Evolutionary conservation across 2,329 filamentous ascomycete species (phyloP).

Genomic region (Botrytis cinerea): DNA sequence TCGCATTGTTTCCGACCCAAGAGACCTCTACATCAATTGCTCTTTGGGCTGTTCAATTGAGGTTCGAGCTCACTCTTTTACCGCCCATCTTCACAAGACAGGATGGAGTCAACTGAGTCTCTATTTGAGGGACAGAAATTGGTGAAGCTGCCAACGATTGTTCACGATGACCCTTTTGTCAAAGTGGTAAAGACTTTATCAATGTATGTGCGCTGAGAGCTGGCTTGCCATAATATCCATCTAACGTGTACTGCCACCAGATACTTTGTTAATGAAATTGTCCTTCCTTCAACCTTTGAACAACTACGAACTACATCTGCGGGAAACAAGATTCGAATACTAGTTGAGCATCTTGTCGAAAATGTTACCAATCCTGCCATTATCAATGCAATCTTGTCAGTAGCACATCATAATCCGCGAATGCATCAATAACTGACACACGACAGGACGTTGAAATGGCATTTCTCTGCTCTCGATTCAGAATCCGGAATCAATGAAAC

Average conservation of each 20-base stretch:
- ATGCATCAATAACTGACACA: conserved; percentile 15
- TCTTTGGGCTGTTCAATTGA: neutral
- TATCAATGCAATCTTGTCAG: conserved; percentile 72
- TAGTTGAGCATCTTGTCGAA: conserved; percentile 65
- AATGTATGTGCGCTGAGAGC: conserved; percentile 45
- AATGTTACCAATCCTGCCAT: conserved; percentile 68
- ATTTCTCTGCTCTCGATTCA: conserved; percentile 64
- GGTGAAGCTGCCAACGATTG: conserved; percentile 56
- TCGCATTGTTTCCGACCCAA: neutral
- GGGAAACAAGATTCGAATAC: conserved; percentile 55
- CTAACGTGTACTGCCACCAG: conserved; percentile 45
- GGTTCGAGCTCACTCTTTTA: neutral
- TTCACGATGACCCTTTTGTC: conserved; percentile 60
- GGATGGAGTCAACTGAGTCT: neutral
- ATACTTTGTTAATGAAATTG: conserved; percentile 63
- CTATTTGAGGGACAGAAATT: conserved; percentile 1
- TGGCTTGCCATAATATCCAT: neutral
- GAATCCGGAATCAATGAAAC: conserved; percentile 67
- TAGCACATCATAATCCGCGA: conserved; percentile 30
- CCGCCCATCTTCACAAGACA: neutral
- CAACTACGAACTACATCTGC: conserved; percentile 68
- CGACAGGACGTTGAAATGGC: conserved; percentile 71
- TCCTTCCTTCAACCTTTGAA: conserved; percentile 69
- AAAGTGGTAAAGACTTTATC: conserved; percentile 68
- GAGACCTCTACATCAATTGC: no score